A percentile compares a stretch with the other conserved stretches of the same genome.
Evolutionary conservation across 2,329 filamentous ascomycete genomes (phyloP).

Genomic region (Exophiala calicioides): DNA sequence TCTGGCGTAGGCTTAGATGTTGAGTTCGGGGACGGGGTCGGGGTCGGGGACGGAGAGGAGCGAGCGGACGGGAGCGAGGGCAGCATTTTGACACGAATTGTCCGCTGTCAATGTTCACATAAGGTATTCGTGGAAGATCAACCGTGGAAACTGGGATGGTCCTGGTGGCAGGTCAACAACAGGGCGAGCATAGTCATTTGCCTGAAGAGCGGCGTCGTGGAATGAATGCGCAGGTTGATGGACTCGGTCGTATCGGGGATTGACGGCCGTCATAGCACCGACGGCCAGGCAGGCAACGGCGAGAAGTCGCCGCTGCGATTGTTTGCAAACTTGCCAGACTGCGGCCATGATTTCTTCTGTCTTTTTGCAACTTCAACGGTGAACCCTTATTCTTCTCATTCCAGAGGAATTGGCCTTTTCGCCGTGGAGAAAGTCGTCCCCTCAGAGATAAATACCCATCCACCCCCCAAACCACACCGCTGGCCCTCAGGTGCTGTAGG

Average conservation of each 20-base stretch:
- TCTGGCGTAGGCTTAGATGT: conserved; percentile 1
- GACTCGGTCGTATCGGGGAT: conserved; percentile 23
- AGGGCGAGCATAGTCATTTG: conserved; percentile 4
- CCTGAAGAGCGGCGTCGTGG: conserved; percentile 1
- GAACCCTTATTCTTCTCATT: neutral
- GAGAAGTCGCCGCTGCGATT: conserved; percentile 11
- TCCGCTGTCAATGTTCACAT: conserved; percentile 1
- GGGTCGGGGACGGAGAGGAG: conserved; percentile 13
- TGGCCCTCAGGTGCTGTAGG: neutral
- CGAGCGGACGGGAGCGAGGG: conserved; percentile 20
- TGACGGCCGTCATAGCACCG: conserved; percentile 1
- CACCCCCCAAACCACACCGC: neutral
- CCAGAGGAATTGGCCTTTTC: no score
- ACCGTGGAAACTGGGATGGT: conserved; percentile 3
- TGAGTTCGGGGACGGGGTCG: conserved; percentile 1
- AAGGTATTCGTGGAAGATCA: conserved; percentile 7
- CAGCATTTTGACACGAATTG: neutral
- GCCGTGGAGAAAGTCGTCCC: neutral
- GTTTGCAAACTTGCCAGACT: conserved; percentile 7
- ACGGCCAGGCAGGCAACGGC: conserved; percentile 18
- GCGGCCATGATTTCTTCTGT: conserved; percentile 1
- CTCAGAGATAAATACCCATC: neutral
- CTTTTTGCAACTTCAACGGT: neutral
- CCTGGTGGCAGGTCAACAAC: conserved; percentile 1
- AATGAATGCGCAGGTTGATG: conserved; percentile 6